A percentile compares a stretch with the other conserved stretches of the same genome.
Evolutionary conservation across 129 eudicot species (phyloP).

Genomic region (carrot (Daucus carota)): DH1_v3.0 NC_030386.2:26754501-26755000

Average conservation of each 20-base stretch:
- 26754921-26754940: not conserved
- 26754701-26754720: not conserved
- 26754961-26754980: slow-evolving; percentile 48
- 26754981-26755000: slow-evolving; percentile 87
- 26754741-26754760: slow-evolving; percentile 23
- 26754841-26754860: slow-evolving; percentile 64
- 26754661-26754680: not conserved
- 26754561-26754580: slow-evolving; percentile 11
- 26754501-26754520: slow-evolving; percentile 15
- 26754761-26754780: slow-evolving; percentile 33
- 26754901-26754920: not conserved
- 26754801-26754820: slow-evolving; percentile 24
- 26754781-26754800: slow-evolving; percentile 14
- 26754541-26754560: slow-evolving; percentile 18
- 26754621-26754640: not conserved
- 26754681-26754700: not conserved
- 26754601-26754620: not conserved
- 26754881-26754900: slow-evolving; percentile 9
- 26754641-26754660: not conserved
- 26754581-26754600: slow-evolving; percentile 12
- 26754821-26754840: slow-evolving; percentile 37
- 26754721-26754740: slow-evolving; percentile 19
- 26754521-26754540: slow-evolving; percentile 40
- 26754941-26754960: not conserved
- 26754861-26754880: slow-evolving; percentile 75